These are phyloP conservation scores for Scheffersomyces illinoinensis DNA, from an alignment of 1,139 yeast species.

Conservation along the genomic window DNA sequence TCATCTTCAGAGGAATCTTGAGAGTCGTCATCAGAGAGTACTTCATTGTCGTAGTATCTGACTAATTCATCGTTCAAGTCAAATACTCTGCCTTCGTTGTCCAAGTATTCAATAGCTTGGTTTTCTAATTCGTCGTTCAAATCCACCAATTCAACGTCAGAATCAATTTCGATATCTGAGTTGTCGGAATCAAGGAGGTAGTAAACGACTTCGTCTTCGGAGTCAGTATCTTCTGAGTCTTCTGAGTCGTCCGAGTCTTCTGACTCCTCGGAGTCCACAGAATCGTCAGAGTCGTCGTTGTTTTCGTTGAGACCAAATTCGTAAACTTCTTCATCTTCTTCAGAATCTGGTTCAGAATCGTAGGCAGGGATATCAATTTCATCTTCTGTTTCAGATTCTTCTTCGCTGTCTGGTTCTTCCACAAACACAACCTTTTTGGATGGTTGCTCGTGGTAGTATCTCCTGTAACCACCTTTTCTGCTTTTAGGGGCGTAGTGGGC, in stretches of 20 bases:
- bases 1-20: slow-evolving; percentile 14
- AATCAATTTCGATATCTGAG: slow-evolving; percentile 4
- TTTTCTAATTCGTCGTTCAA: slow-evolving; percentile 40
- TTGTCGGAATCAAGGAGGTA: slow-evolving; percentile 3
- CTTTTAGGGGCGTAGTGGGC: slow-evolving; percentile 16
- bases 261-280: slow-evolving; percentile 3
- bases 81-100: slow-evolving; percentile 34
- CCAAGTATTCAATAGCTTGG: slow-evolving; percentile 35
- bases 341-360: slow-evolving; percentile 13
- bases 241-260: slow-evolving; percentile 12
- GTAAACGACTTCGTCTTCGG: slow-evolving; percentile 9
- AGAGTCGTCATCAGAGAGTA: slow-evolving; percentile 9
- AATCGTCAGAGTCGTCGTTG: slow-evolving; percentile 6
- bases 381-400: slow-evolving; percentile 12
- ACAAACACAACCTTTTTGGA: slow-evolving; percentile 34
- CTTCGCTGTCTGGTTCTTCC: slow-evolving; percentile 40
- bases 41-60: slow-evolving; percentile 35
- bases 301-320: slow-evolving; percentile 25
- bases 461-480: slow-evolving; percentile 25
- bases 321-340: slow-evolving; percentile 19
- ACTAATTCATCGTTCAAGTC: slow-evolving; percentile 45
- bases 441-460: slow-evolving; percentile 37
- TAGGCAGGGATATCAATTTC: slow-evolving; percentile 21
- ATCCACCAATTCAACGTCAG: slow-evolving; percentile 26
- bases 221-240: slow-evolving; percentile 8